Evolutionary conservation across 108 stramenopile species (phyloP), one percentile per base, ranked within the genome.

Genomic region (Nitzschia sp.): DNA sequence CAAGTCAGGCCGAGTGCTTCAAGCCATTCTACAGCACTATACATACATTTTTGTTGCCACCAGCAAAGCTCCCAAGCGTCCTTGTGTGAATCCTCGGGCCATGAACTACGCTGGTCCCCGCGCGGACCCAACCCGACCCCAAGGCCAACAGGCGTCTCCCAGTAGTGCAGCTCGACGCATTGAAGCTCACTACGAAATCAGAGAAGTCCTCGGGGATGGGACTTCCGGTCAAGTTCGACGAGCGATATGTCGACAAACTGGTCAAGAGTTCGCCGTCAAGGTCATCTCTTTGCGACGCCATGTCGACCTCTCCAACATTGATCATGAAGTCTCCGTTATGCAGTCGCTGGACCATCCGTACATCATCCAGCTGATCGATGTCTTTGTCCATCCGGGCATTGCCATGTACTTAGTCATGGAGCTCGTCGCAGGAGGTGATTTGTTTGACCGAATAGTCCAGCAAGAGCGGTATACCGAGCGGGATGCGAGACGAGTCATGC

Each of bases 371-470:
- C 68, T 98, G 41, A 76, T 83, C 37, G 97, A 97, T 68, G 90
- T 94, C 15, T 96, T 88, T 82, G 82, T 90, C 9, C 50, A 60
- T 43, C 73, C 73, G 24, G 79, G 77, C n/a, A 72, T 82, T 12
- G 75, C 80, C 38, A 79, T 95, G 60, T 90, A 89, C 73, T 58
- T 95, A 10, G 93, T 97, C 39, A 88, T 95, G 88, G 96, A 97
- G 57, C 77, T 94, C 6, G 63, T 93, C 7, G 57, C 73, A 3
- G 96, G 96, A n/a, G 96, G 96, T 8, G 96, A 97, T 63, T 76
- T 97, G 52, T 95, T 95, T 73, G 96, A 97, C 82, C 79, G 89
- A 24, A 95, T 97, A 63, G 88, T 96, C 11, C 66, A 82, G 51
- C 85, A 83, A 34, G 82, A 77, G 38, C 73, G 83, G 11, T 98